A percentile compares a stretch with the other conserved stretches of the same genome.
phyloP scores from a whole-genome alignment of 257 asterid genomes.

The Salvia miltiorrhiza region DNA sequence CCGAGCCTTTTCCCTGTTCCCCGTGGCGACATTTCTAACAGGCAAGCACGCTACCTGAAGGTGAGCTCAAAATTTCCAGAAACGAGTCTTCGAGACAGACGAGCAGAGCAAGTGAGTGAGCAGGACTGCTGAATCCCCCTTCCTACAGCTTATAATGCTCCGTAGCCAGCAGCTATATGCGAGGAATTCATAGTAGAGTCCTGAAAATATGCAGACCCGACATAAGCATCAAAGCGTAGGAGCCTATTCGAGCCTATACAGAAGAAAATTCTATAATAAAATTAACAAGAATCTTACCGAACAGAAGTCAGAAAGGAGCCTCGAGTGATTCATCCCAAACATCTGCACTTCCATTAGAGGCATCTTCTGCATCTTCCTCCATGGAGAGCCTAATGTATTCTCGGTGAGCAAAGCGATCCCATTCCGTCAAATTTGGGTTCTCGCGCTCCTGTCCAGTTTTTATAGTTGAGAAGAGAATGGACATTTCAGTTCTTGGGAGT shows the following conservation, averaged over 20 bases:
- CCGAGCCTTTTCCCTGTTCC: constrained; percentile 30
- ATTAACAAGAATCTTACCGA: constrained; percentile 38
- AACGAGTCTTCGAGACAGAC: constrained; percentile 30
- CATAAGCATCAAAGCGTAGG: background rate
- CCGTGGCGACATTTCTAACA: constrained; percentile 19
- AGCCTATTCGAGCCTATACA: too few relatives aligned
- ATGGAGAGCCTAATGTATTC: constrained; percentile 98
- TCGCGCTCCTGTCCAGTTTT: constrained; percentile 80
- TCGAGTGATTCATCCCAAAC: constrained; percentile 99
- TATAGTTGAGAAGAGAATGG: constrained; percentile 13
- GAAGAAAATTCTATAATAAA: background rate
- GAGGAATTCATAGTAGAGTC: constrained; percentile 32
- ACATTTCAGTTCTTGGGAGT: constrained; percentile 8
- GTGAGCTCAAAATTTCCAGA: constrained; percentile 38
- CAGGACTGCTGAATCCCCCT: constrained; percentile 25
- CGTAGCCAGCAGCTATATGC: constrained; percentile 33
- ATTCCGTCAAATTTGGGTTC: constrained; percentile 94
- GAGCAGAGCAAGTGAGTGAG: constrained; percentile 16
- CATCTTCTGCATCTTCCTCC: constrained; percentile 99
- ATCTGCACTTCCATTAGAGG: constrained; percentile 99
- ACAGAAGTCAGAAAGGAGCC: constrained; percentile 87
- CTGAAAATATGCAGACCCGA: constrained; percentile 23
- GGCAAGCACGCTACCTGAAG: constrained; percentile 37
- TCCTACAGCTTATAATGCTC: constrained; percentile 28
- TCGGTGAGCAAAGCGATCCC: constrained; percentile 99